A percentile compares a stretch with the other conserved stretches of the same genome.
These are phyloP conservation scores for Penicillium sclerotiorum DNA, from an alignment of 2,329 filamentous ascomycete species.

Conservation along the genomic window DNA sequence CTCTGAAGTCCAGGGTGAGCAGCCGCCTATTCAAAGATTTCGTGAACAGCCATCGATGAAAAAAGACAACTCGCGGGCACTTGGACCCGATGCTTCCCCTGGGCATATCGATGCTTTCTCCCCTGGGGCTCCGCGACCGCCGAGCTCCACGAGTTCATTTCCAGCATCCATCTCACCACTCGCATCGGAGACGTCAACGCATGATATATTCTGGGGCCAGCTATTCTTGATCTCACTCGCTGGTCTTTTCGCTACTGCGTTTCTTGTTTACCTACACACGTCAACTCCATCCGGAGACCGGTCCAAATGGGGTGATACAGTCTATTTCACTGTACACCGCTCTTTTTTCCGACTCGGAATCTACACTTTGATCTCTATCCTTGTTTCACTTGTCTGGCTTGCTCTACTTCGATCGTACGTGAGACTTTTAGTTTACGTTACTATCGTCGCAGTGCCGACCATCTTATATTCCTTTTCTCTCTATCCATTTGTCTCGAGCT, in stretches of 20 bases:
- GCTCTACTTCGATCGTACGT: slow-evolving; percentile 86
- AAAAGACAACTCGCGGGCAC: slow-evolving; percentile 38
- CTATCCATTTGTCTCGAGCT: slow-evolving; percentile 89
- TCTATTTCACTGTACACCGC: slow-evolving; percentile 83
- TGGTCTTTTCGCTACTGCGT: slow-evolving; percentile 82
- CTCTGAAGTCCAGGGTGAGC: slow-evolving; percentile 46
- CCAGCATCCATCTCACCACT: slow-evolving; percentile 61
- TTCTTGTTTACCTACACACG: slow-evolving; percentile 89
- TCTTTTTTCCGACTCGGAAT: slow-evolving; percentile 88
- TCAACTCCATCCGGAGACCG: slow-evolving; percentile 67
- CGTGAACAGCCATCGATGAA: slow-evolving; percentile 47
- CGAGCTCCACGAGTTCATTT: slow-evolving; percentile 55
- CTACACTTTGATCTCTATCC: slow-evolving; percentile 85
- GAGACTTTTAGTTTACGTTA: slow-evolving; percentile 75
- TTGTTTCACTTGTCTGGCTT: slow-evolving; percentile 89
- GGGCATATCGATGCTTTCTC: slow-evolving; percentile 57
- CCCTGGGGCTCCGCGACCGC: slow-evolving; percentile 47
- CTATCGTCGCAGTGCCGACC: slow-evolving; percentile 81
- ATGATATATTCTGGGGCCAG: slow-evolving; percentile 91
- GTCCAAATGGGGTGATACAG: slow-evolving; percentile 79
- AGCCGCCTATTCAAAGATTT: slow-evolving; percentile 60
- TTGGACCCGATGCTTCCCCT: slow-evolving; percentile 50
- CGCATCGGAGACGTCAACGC: slow-evolving; percentile 70
- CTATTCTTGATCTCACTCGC: slow-evolving; percentile 84
- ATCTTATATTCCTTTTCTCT: slow-evolving; percentile 87